These are phyloP conservation scores for Petunia secreta DNA, from an alignment of 257 asterid species.

Conservation along the genomic window DNA sequence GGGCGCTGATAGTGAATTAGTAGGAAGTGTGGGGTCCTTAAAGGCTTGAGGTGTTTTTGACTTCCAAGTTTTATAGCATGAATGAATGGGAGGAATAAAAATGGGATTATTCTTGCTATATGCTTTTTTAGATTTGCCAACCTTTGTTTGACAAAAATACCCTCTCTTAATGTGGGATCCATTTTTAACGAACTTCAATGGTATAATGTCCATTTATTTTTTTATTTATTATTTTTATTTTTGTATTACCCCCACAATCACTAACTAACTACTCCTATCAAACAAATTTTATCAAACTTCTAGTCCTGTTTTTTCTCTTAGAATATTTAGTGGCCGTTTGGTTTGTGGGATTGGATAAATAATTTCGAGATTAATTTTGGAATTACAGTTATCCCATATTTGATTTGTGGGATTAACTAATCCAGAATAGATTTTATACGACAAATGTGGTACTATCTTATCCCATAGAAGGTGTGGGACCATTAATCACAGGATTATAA, in stretches of 20 bases:
- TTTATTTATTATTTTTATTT: background rate
- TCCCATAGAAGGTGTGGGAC: no score
- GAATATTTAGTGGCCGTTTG: no score
- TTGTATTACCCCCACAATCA: background rate
- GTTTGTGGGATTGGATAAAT: no score
- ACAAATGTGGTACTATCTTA: no score
- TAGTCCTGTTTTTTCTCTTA: no score
- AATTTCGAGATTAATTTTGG: no score
- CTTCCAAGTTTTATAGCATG: slow-evolving; percentile 7
- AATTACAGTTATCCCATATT: no score
- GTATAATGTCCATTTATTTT: background rate
- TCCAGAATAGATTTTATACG: no score
- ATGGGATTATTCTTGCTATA: slow-evolving; percentile 29
- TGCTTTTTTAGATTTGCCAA: slow-evolving; percentile 25
- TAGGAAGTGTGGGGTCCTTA: background rate
- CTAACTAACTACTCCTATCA: no score
- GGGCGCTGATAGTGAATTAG: background rate
- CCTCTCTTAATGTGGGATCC: slow-evolving; percentile 15
- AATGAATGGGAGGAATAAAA: background rate
- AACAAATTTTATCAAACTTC: no score
- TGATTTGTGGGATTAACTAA: no score
- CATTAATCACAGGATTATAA: no score
- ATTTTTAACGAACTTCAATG: background rate
- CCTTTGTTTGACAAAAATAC: background rate
- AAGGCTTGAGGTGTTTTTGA: background rate